Evolutionary conservation across 257 asterid species (phyloP).

Genomic region (Cruciata laevipes): DNA sequence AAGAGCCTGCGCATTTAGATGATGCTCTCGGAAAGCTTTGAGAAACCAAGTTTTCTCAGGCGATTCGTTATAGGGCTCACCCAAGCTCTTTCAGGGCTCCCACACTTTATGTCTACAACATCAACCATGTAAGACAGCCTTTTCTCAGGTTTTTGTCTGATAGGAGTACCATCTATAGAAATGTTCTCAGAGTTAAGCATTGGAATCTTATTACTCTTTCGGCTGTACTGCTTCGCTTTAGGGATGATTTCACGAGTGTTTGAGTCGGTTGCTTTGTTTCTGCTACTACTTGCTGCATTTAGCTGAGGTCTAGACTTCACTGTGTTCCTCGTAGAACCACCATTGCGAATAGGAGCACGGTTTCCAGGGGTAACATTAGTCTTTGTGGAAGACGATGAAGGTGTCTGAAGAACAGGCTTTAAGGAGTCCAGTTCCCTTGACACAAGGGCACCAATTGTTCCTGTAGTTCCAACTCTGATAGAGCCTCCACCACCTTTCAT

Average conservation of each 20-base stretch:
- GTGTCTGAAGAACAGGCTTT: conserved; percentile 30
- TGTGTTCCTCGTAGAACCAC: conserved; percentile 28
- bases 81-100: conserved; percentile 47
- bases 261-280: conserved; percentile 10
- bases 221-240: conserved; percentile 35
- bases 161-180: conserved; percentile 53
- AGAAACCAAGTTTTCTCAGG: conserved; percentile 59
- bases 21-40: conserved; percentile 46
- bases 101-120: conserved; percentile 70
- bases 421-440: conserved; percentile 57
- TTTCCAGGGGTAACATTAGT: conserved; percentile 6
- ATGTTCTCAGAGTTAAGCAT: conserved; percentile 46
- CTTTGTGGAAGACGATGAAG: conserved; percentile 12
- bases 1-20: conserved; percentile 25
- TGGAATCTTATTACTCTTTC: conserved; percentile 49
- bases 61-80: conserved; percentile 52
- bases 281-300: conserved; percentile 53
- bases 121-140: conserved; percentile 47
- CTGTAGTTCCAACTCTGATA: conserved; percentile 68
- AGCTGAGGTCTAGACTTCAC: conserved; percentile 26
- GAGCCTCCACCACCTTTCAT: conserved; percentile 79
- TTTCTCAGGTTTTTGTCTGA: conserved; percentile 40
- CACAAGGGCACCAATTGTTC: conserved; percentile 74
- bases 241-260: conserved; percentile 28
- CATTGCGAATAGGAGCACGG: conserved; percentile 22